phyloP scores from a whole-genome alignment of 1,139 yeast species.

The Pichiaceae sp. region DNA sequence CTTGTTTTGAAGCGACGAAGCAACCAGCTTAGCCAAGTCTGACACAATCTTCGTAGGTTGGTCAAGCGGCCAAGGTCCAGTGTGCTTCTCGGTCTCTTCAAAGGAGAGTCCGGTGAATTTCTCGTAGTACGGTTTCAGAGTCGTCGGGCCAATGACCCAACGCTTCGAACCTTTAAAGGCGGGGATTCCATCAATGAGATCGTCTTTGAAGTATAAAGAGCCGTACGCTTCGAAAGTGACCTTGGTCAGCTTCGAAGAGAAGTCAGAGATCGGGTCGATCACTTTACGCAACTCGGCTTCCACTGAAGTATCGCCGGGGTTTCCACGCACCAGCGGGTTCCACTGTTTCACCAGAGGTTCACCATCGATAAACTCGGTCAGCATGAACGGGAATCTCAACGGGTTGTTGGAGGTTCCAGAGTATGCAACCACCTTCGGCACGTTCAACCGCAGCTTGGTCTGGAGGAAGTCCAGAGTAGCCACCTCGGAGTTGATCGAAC shows the following conservation, averaged over 20 bases:
- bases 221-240: slow-evolving; percentile 67
- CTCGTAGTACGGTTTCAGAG: slow-evolving; percentile 71
- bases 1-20: slow-evolving; percentile 52
- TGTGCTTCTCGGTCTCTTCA: slow-evolving; percentile 35
- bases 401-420: slow-evolving; percentile 55
- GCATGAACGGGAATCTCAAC: slow-evolving; percentile 63
- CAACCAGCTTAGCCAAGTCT: slow-evolving; percentile 59
- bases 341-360: slow-evolving; percentile 79
- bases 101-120: slow-evolving; percentile 43
- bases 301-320: slow-evolving; percentile 28
- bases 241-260: slow-evolving; percentile 42
- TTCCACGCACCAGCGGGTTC: slow-evolving; percentile 65
- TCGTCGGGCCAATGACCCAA: slow-evolving; percentile 90
- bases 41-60: slow-evolving; percentile 52
- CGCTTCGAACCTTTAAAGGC: slow-evolving; percentile 69
- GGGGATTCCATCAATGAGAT: slow-evolving; percentile 27
- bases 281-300: slow-evolving; percentile 44
- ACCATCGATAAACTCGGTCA: slow-evolving; percentile 75
- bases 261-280: slow-evolving; percentile 52
- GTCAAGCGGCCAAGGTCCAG: slow-evolving; percentile 71
- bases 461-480: slow-evolving; percentile 83
- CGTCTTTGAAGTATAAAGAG: slow-evolving; percentile 66
- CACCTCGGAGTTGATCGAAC: slow-evolving; percentile 78
- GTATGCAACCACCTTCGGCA: slow-evolving; percentile 73
- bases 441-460: slow-evolving; percentile 43